Base-by-base conservation (phyloP, 371 early-diverging fungal species). In the Mucor lusitanicus region DNA sequence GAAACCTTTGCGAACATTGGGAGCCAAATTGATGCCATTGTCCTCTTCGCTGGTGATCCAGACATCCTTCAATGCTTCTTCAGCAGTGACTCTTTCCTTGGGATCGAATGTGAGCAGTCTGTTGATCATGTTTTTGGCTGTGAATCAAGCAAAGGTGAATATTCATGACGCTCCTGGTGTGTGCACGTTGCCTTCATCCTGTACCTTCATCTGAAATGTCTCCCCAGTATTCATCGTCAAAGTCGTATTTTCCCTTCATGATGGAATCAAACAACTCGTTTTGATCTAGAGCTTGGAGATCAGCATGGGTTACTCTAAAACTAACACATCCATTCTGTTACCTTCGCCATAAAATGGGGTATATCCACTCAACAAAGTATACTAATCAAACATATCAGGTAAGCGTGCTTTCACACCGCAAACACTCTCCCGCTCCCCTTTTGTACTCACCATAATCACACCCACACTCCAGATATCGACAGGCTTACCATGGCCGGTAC, bases 381-480 rank as follows among this genome's bases (percentile, higher is more conserved):
- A 96, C 32, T 76, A 59, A 27, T 21, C 17, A 1, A 48, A 25
- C 32, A n/a, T 4, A 7, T 60, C 3, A 32, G 17, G n/a, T 61
- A 35, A n/a, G 27, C 2, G 35, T 32, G n/a, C 32, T 30, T 30
- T 30, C 30, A 6, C 30, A 30, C 30, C 6, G 30, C 6, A 56
- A 30, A 56, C 30, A 2, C 30, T n/a, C 4, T 27, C 19, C 21
- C 15, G 21, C 17, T 44, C 8, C 2, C 11, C 9, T 12, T n/a
- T 2, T 23, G 4, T 33, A 54, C 55, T 71, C 73, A 74, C 78
- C 63, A 94, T 87, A 56, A 97, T 91, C 4, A 97, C 94, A 13
- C 97, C 97, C 53, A 96, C 74, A 27, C 92, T 90, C 96, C 96
- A 97, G 65, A 95, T 76, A 75, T 97, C 98, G 3, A 85, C 87